A percentile compares a stretch with the other conserved stretches of the same genome.
Evolutionary conservation across 2,329 filamentous ascomycete species (phyloP).

Genomic region (Trichoderma brevicompactum): DNA sequence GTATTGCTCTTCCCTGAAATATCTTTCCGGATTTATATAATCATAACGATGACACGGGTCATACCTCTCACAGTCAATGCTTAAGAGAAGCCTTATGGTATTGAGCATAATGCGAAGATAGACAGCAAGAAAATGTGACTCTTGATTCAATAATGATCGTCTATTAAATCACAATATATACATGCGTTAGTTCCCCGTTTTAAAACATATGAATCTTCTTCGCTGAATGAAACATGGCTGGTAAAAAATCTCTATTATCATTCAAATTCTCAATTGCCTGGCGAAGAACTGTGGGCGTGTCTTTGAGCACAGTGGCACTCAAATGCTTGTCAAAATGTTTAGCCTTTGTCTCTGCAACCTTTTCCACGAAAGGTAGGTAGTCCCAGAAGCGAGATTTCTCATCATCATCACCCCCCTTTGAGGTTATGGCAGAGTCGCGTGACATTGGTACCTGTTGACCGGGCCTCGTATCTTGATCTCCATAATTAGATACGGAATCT

Average conservation of each 20-base stretch:
- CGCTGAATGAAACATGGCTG: slow-evolving; percentile 30
- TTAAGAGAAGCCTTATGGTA: too few relatives aligned
- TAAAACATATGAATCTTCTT: slow-evolving; percentile 28
- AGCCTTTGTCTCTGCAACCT: slow-evolving; percentile 7
- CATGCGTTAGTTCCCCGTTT: too few relatives aligned
- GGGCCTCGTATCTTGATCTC: slow-evolving; percentile 4
- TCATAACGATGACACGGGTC: too few relatives aligned
- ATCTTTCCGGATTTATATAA: too few relatives aligned
- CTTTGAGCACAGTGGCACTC: slow-evolving; percentile 25
- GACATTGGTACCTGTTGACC: background rate
- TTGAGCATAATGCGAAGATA: too few relatives aligned
- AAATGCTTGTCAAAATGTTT: slow-evolving; percentile 27
- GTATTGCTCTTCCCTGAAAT: too few relatives aligned
- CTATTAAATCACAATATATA: background rate
- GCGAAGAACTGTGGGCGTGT: slow-evolving; percentile 24
- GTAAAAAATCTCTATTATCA: slow-evolving; percentile 29
- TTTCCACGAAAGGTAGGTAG: slow-evolving; percentile 10
- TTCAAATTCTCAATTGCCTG: slow-evolving; percentile 31
- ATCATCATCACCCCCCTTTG: background rate
- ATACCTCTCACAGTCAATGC: too few relatives aligned
- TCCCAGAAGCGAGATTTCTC: slow-evolving; percentile 15
- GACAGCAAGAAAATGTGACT: too few relatives aligned
- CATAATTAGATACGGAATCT: slow-evolving; percentile 3
- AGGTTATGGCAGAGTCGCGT: background rate
- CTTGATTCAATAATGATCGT: background rate